Conservation (phyloP, 2,329 filamentous ascomycete species). For the Penicillium janthinellum region DNA sequence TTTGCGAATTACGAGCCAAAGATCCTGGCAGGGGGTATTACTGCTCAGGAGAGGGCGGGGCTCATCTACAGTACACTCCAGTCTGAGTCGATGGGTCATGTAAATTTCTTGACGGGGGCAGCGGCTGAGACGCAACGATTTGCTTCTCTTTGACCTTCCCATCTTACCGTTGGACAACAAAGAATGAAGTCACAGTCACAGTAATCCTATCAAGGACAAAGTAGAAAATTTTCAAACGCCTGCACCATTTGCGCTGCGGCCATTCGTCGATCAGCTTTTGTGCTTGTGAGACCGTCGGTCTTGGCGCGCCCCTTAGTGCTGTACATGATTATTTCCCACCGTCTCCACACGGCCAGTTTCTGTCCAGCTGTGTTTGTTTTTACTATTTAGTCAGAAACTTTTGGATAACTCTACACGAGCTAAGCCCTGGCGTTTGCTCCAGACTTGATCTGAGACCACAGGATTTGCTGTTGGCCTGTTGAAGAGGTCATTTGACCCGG, state of each 20-base stretch:
- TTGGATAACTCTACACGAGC: constrained; percentile 7
- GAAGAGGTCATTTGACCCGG: not conserved
- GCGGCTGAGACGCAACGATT: not conserved
- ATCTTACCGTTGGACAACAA: not conserved
- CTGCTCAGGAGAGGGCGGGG: not conserved
- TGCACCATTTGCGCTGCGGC: constrained; percentile 9
- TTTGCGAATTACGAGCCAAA: constrained; percentile 24
- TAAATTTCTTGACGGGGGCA: not conserved
- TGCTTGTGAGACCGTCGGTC: constrained; percentile 26
- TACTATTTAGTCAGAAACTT: not conserved
- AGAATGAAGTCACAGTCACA: not conserved
- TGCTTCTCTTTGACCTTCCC: not conserved
- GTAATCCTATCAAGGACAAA: not conserved
- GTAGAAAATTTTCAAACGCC: constrained; percentile 19
- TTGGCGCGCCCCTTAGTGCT: constrained; percentile 29
- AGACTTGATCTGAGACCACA: not conserved
- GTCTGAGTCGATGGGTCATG: constrained; percentile 1
- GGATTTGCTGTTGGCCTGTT: not conserved
- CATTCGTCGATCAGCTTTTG: constrained; percentile 27
- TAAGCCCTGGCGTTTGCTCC: constrained; percentile 18
- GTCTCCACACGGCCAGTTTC: constrained; percentile 17
- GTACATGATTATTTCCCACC: constrained; percentile 23
- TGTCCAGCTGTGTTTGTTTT: not conserved
- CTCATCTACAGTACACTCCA: not conserved
- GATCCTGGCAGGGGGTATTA: constrained; percentile 7